Evolutionary conservation across 73 alveolate genomes (phyloP).

Genomic region (Tetrahymena thermophila): DNA sequence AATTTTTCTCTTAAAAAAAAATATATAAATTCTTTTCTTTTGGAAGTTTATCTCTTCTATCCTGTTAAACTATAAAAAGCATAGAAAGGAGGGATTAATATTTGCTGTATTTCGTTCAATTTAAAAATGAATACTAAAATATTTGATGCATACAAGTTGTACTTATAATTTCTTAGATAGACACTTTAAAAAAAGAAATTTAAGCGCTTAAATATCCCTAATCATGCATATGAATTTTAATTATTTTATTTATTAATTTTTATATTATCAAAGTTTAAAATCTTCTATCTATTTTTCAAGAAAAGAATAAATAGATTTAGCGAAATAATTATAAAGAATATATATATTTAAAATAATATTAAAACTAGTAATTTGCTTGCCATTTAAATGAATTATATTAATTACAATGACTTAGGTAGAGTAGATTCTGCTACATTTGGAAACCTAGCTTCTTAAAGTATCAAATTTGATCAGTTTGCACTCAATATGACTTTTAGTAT

Average conservation of each 20-base stretch:
- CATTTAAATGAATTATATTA: background rate
- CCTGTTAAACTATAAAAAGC: too few relatives aligned
- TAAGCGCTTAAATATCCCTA: background rate
- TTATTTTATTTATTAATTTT: too few relatives aligned
- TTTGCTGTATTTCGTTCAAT: too few relatives aligned
- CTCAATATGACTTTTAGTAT: background rate
- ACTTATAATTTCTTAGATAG: background rate
- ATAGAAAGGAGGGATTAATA: too few relatives aligned
- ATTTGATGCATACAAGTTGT: background rate
- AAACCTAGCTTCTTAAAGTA: background rate
- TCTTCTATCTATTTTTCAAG: background rate
- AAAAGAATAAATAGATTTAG: background rate
- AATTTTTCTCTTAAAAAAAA: too few relatives aligned
- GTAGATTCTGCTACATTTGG: background rate
- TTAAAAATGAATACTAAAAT: too few relatives aligned
- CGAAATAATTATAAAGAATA: too few relatives aligned
- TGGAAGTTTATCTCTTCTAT: too few relatives aligned
- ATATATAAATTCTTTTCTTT: too few relatives aligned
- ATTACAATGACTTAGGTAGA: background rate
- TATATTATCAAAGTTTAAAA: too few relatives aligned
- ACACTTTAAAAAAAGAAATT: background rate
- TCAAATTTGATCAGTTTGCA: background rate
- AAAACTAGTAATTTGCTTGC: background rate
- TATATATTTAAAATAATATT: too few relatives aligned
- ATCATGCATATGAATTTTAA: background rate